Evolutionary conservation across 164 flowering plant genomes (phyloP), one percentile per base, ranked within the genome.

Genomic region (Saururus chinensis): DNA sequence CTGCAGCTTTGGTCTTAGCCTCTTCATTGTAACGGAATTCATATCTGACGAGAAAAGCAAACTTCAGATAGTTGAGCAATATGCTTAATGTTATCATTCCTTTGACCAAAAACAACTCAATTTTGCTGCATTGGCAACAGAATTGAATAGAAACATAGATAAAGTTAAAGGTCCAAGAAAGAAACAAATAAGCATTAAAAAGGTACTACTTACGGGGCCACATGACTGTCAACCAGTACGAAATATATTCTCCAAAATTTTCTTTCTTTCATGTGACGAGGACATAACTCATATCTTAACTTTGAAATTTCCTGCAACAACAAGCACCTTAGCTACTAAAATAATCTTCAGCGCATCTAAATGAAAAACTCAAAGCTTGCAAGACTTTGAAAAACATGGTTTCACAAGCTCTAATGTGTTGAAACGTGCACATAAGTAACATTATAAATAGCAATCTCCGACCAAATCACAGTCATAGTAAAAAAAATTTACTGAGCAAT

Each of bases 211-310:
- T 76, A 89, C 96, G 81, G 83, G 48, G 78, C 78, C 25, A 88
- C 83, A 72, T 86, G 92, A 66, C 77, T 86, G 70, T 85, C 84
- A 55, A 88, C 93, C 42, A 91, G 79, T 48, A 85, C 69, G 64
- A 88, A 91, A 67, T 88, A 91, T 63, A 91, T 83, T 74, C 87
- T 86, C 95, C 98, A 91, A 66, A 91, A 91, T 66, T 81, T 85
- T 72, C 96, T 83, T 64, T 90, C 97, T 70, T 76, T 88, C 98
- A 91, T 91, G 64, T 75, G 48, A 17, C 92, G 84, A 60, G 98
- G 96, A 74, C 98, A 91, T 55, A 91, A 72, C 64, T 82, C 85
- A 74, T 91, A 91, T 74, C 96, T 84, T 57, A 91, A 71, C 75
- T 73, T 82, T 53, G 95, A 84, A 53, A 91, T 81, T 78, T 85